phyloP scores from a whole-genome alignment of 1,284 basidiomycete species.

The Apiotrichum montevideense region DNA sequence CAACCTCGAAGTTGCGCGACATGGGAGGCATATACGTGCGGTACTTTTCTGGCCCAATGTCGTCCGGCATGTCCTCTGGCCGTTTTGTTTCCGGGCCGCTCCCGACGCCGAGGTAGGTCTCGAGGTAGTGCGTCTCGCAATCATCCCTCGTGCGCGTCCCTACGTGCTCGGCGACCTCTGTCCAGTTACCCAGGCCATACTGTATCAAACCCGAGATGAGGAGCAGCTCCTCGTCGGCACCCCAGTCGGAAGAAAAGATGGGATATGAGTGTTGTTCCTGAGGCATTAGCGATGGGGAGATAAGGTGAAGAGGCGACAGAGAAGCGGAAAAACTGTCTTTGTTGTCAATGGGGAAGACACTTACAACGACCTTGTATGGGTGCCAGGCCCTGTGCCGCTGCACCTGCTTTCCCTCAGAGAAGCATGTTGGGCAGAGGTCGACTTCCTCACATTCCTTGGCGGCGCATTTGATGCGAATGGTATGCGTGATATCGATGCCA shows the following conservation, averaged over 20 bases:
- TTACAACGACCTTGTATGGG: conserved; percentile 85
- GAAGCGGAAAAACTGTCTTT: background rate
- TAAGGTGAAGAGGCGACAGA: too few species aligned
- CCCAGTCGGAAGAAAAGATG: conserved; percentile 93
- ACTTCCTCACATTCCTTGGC: conserved; percentile 74
- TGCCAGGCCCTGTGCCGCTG: conserved; percentile 80
- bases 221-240: conserved; percentile 94
- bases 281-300: background rate
- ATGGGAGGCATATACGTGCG: conserved; percentile 57
- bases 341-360: conserved; percentile 21
- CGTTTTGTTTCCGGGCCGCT: conserved; percentile 17
- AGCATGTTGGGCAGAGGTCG: conserved; percentile 83
- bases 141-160: conserved; percentile 93
- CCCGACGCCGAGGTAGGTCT: conserved; percentile 61
- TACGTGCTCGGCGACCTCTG: conserved; percentile 90
- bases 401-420: conserved; percentile 86
- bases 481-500: conserved; percentile 58
- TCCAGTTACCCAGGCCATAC: conserved; percentile 95
- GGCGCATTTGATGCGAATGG: conserved; percentile 86
- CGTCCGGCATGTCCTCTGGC: conserved; percentile 8
- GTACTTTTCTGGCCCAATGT: conserved; percentile 10
- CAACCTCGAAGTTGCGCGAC: conserved; percentile 64
- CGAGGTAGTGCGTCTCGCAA: conserved; percentile 81
- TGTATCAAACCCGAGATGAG: conserved; percentile 82
- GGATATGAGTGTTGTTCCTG: conserved; percentile 95